Evolutionary conservation across 2,329 filamentous ascomycete genomes (phyloP).

Genomic region (Pseudogymnoascus sp.): DNA sequence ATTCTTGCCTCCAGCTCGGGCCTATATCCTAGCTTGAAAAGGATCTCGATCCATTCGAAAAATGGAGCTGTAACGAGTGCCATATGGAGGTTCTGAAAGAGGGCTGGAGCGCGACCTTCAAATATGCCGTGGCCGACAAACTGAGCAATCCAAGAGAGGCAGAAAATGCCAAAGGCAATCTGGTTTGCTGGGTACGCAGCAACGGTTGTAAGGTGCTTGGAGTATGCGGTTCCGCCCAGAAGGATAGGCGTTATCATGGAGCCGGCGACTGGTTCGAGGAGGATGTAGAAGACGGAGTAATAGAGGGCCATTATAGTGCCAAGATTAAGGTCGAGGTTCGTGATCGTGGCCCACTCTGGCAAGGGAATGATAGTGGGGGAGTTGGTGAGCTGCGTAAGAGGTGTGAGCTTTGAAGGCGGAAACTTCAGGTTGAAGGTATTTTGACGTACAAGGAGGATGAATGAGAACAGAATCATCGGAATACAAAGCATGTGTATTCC

Average conservation of each 20-base stretch:
- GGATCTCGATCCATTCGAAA: slow-evolving; percentile 91
- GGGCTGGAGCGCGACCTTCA: slow-evolving; percentile 77
- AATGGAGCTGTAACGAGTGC: slow-evolving; percentile 88
- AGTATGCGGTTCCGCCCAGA: slow-evolving; percentile 62
- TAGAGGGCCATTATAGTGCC: slow-evolving; percentile 55
- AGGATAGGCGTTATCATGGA: slow-evolving; percentile 67
- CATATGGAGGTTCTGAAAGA: slow-evolving; percentile 86
- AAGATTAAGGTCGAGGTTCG: slow-evolving; percentile 57
- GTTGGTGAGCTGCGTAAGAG: slow-evolving; percentile 45
- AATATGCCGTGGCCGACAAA: slow-evolving; percentile 87
- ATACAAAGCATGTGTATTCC: slow-evolving; percentile 74
- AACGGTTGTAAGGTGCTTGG: slow-evolving; percentile 57
- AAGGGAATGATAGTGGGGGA: slow-evolving; percentile 53
- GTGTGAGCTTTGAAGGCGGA: slow-evolving; percentile 19
- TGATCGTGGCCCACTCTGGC: slow-evolving; percentile 58
- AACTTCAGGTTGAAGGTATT: not conserved
- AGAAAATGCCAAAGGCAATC: slow-evolving; percentile 56
- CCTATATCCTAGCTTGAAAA: slow-evolving; percentile 86
- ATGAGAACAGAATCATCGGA: slow-evolving; percentile 63
- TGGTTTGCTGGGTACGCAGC: slow-evolving; percentile 35
- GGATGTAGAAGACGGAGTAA: slow-evolving; percentile 74
- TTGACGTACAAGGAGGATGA: slow-evolving; percentile 57
- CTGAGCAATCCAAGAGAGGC: slow-evolving; percentile 76
- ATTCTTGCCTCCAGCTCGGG: slow-evolving; percentile 77
- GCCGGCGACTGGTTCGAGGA: slow-evolving; percentile 91